Evolutionary conservation across 2,329 filamentous ascomycete genomes (phyloP), one percentile per base, ranked within the genome.

Genomic region (Chalaropsis ovoidea): DNA sequence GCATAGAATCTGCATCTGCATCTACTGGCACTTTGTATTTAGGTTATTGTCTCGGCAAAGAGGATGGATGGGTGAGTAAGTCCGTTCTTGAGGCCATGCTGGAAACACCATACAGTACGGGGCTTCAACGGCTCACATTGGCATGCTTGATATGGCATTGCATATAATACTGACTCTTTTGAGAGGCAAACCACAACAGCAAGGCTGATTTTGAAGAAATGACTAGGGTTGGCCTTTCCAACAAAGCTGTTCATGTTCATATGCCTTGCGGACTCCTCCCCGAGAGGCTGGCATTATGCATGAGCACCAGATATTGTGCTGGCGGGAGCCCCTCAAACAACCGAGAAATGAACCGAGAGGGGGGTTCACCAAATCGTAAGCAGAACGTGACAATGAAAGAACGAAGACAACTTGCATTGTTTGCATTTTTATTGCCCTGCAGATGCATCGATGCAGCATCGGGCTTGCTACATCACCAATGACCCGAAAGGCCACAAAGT

Each of bases 211-310:
- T 58, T 10, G 27, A 39, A n/a, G 6, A 17, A 7, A 7, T 31
- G 27, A n/a, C 47, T 24, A 11, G 22, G 24, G 24, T 7, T 1
- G 43, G 15, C 43, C 6, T n/a, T 39, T 35, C 15, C 31, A n/a
- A 10, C 13, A n/a, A 39, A 19, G 31, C 54, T 19, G 17, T 47
- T 3, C 15, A 47, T 58, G 54, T 47, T 3, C 15, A 47, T 58
- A 27, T 58, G 54, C 31, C 31, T 35, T 58, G 54, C n/a, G 22
- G 22, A 27, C 15, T 15, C 3, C 35, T 39, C 35, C 35, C 35
- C 8, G 22, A 31, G 54, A 58, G 54, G 54, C 54, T 58, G 54
- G 27, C 7, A 22, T 58, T 58, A 58, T 58, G 54, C 54, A 35
- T 24, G 22, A 11, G 2, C 19, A 52, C 24, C 24, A 31, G 49